Conservation (phyloP, 2,329 filamentous ascomycete species). For the Fusarium solani-melongenae region DNA sequence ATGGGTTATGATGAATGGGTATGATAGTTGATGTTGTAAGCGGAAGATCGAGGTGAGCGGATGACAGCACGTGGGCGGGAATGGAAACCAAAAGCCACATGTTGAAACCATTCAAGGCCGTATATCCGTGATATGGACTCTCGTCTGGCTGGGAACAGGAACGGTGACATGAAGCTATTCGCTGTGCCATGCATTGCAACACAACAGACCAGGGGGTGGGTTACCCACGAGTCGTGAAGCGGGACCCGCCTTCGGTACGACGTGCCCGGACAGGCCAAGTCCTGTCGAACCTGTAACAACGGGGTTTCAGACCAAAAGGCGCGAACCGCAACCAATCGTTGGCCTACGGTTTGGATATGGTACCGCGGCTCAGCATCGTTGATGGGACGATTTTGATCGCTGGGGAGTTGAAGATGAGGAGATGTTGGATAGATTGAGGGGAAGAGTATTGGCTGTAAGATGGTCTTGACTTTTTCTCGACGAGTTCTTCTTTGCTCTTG, state of each 20-base stretch:
- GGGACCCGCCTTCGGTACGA: conserved; percentile 27
- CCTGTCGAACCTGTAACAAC: conserved; percentile 42
- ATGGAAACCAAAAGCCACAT: neutral
- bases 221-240: conserved; percentile 8
- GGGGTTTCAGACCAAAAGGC: conserved; percentile 36
- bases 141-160: neutral
- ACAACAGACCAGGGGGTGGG: neutral
- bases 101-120: neutral
- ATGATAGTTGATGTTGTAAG: conserved; percentile 3
- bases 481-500: neutral
- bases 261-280: conserved; percentile 31
- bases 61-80: neutral
- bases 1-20: too few relatives aligned
- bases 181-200: neutral
- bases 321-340: conserved; percentile 22
- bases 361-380: neutral
- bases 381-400: conserved; percentile 5
- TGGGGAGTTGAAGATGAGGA: neutral
- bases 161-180: neutral
- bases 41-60: neutral
- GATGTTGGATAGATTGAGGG: neutral
- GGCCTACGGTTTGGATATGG: neutral
- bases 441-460: neutral
- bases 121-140: neutral
- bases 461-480: neutral